Evolutionary conservation across 805 yeast species (phyloP).

Genomic region (Spencermartinsiella europaea): DNA sequence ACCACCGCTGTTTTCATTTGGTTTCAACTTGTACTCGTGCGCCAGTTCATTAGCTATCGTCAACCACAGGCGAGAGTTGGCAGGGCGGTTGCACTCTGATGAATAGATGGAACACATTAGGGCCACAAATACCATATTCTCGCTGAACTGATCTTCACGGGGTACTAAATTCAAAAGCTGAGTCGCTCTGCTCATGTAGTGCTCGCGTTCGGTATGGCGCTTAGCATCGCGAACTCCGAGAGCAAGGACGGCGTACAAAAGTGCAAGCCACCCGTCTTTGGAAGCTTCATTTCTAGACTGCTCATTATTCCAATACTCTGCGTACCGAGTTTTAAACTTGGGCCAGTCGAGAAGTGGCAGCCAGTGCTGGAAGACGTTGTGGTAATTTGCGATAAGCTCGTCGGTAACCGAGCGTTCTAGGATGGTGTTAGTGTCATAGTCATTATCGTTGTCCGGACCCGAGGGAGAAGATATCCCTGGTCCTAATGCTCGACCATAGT

Average conservation of each 20-base stretch:
- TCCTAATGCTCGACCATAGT: constrained; percentile 3
- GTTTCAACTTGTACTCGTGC: constrained; percentile 18
- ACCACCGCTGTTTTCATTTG: not conserved
- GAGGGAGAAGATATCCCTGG: not conserved
- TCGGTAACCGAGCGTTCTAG: constrained; percentile 11
- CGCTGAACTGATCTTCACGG: constrained; percentile 3
- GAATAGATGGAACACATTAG: constrained; percentile 22
- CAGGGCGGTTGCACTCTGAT: constrained; percentile 19
- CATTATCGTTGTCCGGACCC: not conserved
- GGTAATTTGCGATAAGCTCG: constrained; percentile 18
- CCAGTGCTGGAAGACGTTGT: constrained; percentile 23
- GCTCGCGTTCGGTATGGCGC: not conserved
- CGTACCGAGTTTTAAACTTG: constrained; percentile 15
- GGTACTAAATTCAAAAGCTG: not conserved
- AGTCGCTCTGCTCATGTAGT: constrained; percentile 1
- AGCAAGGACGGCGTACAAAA: constrained; percentile 24
- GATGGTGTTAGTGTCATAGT: not conserved
- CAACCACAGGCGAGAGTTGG: constrained; percentile 25
- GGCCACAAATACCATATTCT: not conserved
- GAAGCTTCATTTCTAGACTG: not conserved
- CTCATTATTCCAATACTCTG: constrained; percentile 12
- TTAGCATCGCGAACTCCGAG: constrained; percentile 19
- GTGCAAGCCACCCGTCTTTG: constrained; percentile 18
- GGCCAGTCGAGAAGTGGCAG: constrained; percentile 27
- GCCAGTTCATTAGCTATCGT: constrained; percentile 18